These are phyloP conservation scores for Curvularia sp. DNA, from an alignment of 2,329 filamentous ascomycete species.

Conservation along the genomic window DNA sequence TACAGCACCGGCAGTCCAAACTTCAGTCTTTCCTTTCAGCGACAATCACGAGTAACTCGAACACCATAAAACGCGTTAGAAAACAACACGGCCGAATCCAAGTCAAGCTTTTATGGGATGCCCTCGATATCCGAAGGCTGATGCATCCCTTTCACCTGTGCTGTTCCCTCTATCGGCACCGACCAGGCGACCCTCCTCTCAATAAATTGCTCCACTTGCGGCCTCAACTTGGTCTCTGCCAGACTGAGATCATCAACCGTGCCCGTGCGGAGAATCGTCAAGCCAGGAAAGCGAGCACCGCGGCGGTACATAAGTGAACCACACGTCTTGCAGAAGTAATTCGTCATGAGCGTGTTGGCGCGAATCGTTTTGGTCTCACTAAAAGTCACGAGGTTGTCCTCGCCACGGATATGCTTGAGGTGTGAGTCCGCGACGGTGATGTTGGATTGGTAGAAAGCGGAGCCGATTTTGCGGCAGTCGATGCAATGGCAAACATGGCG, in stretches of 20 bases:
- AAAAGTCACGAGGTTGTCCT: neutral
- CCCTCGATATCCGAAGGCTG: neutral
- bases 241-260: constrained; percentile 68
- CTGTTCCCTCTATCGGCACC: neutral
- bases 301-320: constrained; percentile 68
- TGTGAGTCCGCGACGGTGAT: neutral
- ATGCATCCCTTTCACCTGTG: neutral
- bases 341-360: constrained; percentile 59
- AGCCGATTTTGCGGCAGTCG: constrained; percentile 58
- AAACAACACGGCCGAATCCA: too few relatives aligned
- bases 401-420: neutral
- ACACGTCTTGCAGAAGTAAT: constrained; percentile 67
- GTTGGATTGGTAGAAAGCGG: constrained; percentile 5
- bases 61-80: neutral
- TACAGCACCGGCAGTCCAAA: too few relatives aligned
- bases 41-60: too few relatives aligned
- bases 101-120: neutral
- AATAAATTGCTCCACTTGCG: constrained; percentile 61
- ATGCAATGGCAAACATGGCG: constrained; percentile 67
- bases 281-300: constrained; percentile 55
- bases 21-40: too few relatives aligned
- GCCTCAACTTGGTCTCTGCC: constrained; percentile 64
- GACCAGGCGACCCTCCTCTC: constrained; percentile 62
- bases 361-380: neutral
- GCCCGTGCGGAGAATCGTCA: constrained; percentile 62